Conservation (phyloP, 164 flowering plant species). For the Magnolia changhungtana region DNA sequence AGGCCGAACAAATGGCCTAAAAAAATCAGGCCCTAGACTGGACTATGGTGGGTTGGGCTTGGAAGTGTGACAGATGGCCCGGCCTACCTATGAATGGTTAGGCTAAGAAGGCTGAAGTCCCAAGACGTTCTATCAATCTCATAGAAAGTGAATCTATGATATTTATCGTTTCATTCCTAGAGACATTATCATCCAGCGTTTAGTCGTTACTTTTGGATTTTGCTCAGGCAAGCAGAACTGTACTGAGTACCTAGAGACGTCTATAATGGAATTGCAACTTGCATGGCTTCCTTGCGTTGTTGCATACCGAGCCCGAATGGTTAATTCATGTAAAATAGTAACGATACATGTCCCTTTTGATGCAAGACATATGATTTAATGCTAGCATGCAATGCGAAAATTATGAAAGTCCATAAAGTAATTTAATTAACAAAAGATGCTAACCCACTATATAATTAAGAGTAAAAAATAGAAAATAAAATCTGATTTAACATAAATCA, state of each 20-base stretch:
- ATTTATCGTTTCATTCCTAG: background rate
- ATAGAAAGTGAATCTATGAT: background rate
- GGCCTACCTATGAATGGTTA: too few species aligned
- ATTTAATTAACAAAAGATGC: too few species aligned
- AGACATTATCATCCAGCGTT: background rate
- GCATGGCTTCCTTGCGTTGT: slow-evolving; percentile 83
- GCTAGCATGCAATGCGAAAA: too few species aligned
- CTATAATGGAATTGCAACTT: slow-evolving; percentile 85
- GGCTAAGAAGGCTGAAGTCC: too few species aligned
- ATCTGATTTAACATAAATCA: too few species aligned
- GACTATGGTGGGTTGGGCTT: background rate
- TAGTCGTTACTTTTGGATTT: background rate
- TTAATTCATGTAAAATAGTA: slow-evolving; percentile 66
- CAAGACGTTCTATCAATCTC: too few species aligned
- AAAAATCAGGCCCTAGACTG: too few species aligned
- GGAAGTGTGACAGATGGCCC: background rate
- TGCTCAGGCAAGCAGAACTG: slow-evolving; percentile 81
- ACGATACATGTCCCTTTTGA: slow-evolving; percentile 72
- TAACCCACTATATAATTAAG: too few species aligned
- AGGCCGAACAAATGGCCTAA: too few species aligned
- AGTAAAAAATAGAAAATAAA: too few species aligned
- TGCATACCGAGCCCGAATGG: slow-evolving; percentile 93
- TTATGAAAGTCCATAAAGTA: too few species aligned
- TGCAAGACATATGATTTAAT: slow-evolving; percentile 19
- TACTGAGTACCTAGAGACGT: slow-evolving; percentile 88